Evolutionary conservation across 768 basidiomycete species (phyloP), one percentile per base, ranked within the genome.

Genomic region (Leucocoprinus sp.): DNA sequence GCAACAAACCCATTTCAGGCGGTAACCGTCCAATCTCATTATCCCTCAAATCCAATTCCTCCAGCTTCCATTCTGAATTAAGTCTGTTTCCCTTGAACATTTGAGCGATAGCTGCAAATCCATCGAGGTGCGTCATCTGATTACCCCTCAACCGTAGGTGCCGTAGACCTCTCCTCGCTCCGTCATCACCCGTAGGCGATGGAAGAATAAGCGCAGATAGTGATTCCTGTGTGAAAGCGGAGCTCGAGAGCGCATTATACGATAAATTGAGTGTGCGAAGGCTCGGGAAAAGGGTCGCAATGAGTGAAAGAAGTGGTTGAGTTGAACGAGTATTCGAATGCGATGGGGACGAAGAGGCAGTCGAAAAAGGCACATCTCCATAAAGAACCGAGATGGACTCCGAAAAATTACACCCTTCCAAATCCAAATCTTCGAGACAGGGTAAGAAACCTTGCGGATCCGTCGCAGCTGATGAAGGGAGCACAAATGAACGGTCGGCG

Each of bases 41-140:
- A 56, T 92, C 86, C 52, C 89, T 65, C 55, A 92, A 51, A 62
- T 92, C 89, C 22, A 92, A 60, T 57, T 91, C 88, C 55, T 91
- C 87, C 34, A 91, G 66, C 55, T 76, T 81, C 85, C 86, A 91
- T 45, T 66, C 72, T 0, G 75, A 67, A 1, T 81, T 71, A 17
- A 75, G 68, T 43, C 80, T 65, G 52, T 84, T 72, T 7, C 79
- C 78, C 52, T 73, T 82, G 61, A 88, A 88, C 33, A 68, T 60
- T 51, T 72, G 68, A n/a, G 85, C 78, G 9, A 86, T 48, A 4
- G 61, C 70, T 46, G 71, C 65, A 55, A 91, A 75, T 0, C 82
- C 83, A 18, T 78, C 74, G 5, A 91, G 63, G 28, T 72, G 71
- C 0, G 68, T 65, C 36, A 89, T 66, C 49, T 65, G 68, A 58